phyloP scores from a whole-genome alignment of 2,329 filamentous ascomycete species.

The Neofusicoccum laricinum region DNA sequence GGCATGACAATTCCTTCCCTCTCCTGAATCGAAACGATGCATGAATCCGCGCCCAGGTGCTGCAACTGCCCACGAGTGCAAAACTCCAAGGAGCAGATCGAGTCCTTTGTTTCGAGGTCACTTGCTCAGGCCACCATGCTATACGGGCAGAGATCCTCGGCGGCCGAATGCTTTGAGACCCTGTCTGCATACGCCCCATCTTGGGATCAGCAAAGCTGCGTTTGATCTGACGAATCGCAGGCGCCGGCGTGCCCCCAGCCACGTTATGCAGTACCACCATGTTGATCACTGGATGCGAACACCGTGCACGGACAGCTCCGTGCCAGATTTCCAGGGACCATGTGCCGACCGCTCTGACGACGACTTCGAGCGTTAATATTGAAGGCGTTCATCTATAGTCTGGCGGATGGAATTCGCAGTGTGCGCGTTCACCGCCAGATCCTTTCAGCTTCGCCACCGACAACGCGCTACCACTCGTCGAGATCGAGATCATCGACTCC shows the following conservation, averaged over 20 bases:
- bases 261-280: slow-evolving; percentile 8
- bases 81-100: not conserved
- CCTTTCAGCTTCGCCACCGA: not conserved
- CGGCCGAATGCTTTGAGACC: not conserved
- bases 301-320: not conserved
- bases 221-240: not conserved
- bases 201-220: not conserved
- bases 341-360: not conserved
- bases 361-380: not conserved
- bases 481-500: not conserved
- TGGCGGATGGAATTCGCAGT: not conserved
- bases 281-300: slow-evolving; percentile 11
- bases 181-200: not conserved
- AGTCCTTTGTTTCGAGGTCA: not conserved
- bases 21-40: not conserved
- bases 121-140: slow-evolving; percentile 3
- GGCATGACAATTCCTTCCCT: not conserved
- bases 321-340: not conserved
- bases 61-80: slow-evolving; percentile 7
- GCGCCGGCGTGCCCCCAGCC: not conserved
- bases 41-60: slow-evolving; percentile 1
- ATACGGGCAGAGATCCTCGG: not conserved
- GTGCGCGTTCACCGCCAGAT: not conserved
- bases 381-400: not conserved
- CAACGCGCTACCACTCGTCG: too few relatives aligned